Evolutionary conservation across 176 grass and related monocot species (phyloP).

Genomic region (Avena eriantha): DNA sequence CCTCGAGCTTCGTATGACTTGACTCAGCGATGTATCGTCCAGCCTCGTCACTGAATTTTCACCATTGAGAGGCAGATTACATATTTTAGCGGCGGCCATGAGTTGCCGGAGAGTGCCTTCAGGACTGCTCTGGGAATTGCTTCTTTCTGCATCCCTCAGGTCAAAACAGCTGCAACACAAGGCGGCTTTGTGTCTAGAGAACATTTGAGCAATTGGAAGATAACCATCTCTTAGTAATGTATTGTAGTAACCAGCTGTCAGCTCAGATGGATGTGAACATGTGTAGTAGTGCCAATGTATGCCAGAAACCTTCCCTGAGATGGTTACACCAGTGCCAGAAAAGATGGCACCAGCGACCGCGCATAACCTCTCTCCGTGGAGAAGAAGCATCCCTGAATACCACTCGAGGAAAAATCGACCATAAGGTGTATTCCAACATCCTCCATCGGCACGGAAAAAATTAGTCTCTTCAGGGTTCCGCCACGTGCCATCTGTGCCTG

Average conservation of each 20-base stretch:
- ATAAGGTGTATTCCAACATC: constrained; percentile 69
- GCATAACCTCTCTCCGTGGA: constrained; percentile 78
- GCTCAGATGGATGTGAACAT: constrained; percentile 70
- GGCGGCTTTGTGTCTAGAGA: constrained; percentile 58
- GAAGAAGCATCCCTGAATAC: constrained; percentile 77
- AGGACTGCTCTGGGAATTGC: constrained; percentile 61
- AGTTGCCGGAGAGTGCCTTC: constrained; percentile 73
- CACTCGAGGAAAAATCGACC: constrained; percentile 79
- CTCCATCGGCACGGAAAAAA: constrained; percentile 59
- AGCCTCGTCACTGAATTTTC: constrained; percentile 62
- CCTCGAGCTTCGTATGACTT: constrained; percentile 70
- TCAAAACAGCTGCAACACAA: constrained; percentile 72
- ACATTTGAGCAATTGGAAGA: constrained; percentile 74
- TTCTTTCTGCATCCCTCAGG: constrained; percentile 54
- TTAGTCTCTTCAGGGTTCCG: constrained; percentile 54
- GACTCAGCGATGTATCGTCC: constrained; percentile 64
- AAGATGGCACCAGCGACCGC: constrained; percentile 57
- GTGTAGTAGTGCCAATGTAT: constrained; percentile 79
- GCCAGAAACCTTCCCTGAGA: constrained; percentile 67
- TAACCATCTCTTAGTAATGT: constrained; percentile 77
- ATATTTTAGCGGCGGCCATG: constrained; percentile 58
- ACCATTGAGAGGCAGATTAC: constrained; percentile 63
- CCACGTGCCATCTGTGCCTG: constrained; percentile 24
- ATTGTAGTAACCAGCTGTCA: constrained; percentile 80
- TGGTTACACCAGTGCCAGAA: constrained; percentile 56